These are phyloP conservation scores for Phytophthora sp. DNA, from an alignment of 352 stramenopile genomes.

Conservation along the genomic window DNA sequence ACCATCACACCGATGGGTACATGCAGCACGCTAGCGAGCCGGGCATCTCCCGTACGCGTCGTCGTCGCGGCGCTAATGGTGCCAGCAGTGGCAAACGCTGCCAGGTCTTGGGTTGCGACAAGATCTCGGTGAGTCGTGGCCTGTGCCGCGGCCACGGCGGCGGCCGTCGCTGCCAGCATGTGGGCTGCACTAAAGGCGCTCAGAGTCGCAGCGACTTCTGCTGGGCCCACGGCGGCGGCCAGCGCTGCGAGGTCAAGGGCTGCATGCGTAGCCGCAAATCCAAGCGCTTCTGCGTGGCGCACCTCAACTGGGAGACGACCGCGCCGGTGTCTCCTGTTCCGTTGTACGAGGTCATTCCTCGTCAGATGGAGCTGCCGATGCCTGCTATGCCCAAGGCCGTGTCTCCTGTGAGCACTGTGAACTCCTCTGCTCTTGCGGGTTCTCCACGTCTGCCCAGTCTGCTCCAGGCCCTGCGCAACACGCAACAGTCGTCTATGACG, in stretches of 20 bases:
- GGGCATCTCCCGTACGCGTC: constrained; percentile 23
- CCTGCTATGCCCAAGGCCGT: constrained; percentile 34
- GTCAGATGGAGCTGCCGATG: constrained; percentile 31
- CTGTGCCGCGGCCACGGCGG: constrained; percentile 68
- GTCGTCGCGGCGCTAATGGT: constrained; percentile 41
- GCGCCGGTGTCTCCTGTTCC: constrained; percentile 7
- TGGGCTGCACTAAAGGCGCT: constrained; percentile 54
- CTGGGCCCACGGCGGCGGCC: constrained; percentile 67
- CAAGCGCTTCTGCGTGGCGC: constrained; percentile 66
- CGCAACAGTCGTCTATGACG: constrained; percentile 32
- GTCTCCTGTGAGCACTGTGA: constrained; percentile 11
- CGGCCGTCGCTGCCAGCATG: constrained; percentile 58
- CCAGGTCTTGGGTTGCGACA: constrained; percentile 55
- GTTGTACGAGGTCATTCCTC: constrained; percentile 21
- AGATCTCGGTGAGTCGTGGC: constrained; percentile 67
- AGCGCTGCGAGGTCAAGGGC: constrained; percentile 63
- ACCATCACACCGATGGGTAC: constrained; percentile 23
- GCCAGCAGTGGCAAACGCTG: constrained; percentile 62
- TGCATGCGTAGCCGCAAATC: constrained; percentile 71
- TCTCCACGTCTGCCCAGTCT: constrained; percentile 49
- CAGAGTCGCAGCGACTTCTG: constrained; percentile 69
- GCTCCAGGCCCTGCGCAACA: constrained; percentile 50
- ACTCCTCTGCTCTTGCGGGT: constrained; percentile 8
- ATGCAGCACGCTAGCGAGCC: constrained; percentile 16
- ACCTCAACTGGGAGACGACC: constrained; percentile 51